phyloP scores from a whole-genome alignment of 768 basidiomycete species.

The Sarcodon sp. region DNA sequence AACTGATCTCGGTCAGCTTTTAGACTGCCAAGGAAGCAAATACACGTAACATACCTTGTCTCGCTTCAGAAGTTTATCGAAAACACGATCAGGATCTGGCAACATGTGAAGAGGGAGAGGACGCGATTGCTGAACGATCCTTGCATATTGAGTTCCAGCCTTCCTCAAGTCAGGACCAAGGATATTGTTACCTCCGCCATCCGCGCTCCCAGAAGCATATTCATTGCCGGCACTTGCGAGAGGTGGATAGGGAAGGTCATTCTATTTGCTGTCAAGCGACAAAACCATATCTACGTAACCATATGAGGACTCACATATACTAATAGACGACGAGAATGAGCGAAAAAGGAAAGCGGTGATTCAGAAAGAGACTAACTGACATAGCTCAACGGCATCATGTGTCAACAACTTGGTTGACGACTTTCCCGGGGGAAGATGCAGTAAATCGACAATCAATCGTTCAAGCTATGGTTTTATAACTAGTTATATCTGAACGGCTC shows the following conservation, averaged over 20 bases:
- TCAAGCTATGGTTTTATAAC: conserved; percentile 56
- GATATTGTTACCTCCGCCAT: conserved; percentile 74
- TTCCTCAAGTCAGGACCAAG: conserved; percentile 60
- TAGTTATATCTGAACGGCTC: too few species aligned
- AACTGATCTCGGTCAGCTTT: conserved; percentile 30
- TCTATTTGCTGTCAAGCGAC: conserved; percentile 41
- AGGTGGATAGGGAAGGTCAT: conserved; percentile 73
- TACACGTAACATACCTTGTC: conserved; percentile 49
- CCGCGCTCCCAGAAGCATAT: conserved; percentile 55
- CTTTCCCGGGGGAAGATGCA: conserved; percentile 37
- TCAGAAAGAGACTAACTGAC: too few species aligned
- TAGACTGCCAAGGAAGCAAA: neutral
- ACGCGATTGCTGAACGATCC: conserved; percentile 63
- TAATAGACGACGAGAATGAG: too few species aligned
- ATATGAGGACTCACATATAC: too few species aligned
- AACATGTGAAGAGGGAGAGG: conserved; percentile 55
- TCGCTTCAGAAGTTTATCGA: conserved; percentile 66
- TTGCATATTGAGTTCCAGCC: conserved; percentile 70
- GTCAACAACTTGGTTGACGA: conserved; percentile 25
- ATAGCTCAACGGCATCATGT: conserved; percentile 29
- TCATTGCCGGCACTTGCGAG: conserved; percentile 52
- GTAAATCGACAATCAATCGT: conserved; percentile 49
- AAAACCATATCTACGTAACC: too few species aligned
- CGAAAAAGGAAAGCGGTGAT: conserved; percentile 6
- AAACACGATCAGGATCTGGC: conserved; percentile 71